These are phyloP conservation scores for Ambrosia artemisiifolia DNA, from an alignment of 129 eudicot species.

Conservation along the genomic window DNA sequence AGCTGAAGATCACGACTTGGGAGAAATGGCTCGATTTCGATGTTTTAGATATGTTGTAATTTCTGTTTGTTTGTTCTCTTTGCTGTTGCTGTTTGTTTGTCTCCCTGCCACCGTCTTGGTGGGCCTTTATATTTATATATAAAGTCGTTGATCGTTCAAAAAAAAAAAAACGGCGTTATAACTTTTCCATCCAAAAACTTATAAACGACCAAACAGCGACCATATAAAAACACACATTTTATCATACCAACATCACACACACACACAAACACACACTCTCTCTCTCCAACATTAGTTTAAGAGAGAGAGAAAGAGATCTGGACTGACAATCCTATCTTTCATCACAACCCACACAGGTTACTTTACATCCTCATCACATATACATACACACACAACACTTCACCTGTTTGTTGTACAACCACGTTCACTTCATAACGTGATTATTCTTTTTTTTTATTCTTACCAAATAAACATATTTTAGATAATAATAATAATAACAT, in stretches of 20 bases:
- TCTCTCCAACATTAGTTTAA: slow-evolving; percentile 7
- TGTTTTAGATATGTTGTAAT: no score
- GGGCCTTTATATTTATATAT: no score
- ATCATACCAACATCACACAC: slow-evolving; percentile 24
- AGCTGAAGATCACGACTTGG: no score
- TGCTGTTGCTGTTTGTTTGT: no score
- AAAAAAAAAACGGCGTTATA: slow-evolving; percentile 28
- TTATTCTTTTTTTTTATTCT: no score
- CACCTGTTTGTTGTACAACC: not conserved
- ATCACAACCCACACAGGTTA: slow-evolving; percentile 18
- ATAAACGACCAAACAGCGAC: slow-evolving; percentile 22
- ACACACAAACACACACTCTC: not conserved
- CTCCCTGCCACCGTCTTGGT: no score
- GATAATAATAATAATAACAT: no score
- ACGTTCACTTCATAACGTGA: not conserved
- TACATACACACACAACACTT: slow-evolving; percentile 22
- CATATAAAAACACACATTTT: slow-evolving; percentile 31
- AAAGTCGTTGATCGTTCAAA: no score
- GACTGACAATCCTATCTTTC: slow-evolving; percentile 47
- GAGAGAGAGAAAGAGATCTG: slow-evolving; percentile 36
- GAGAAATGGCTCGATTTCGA: no score
- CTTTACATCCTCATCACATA: slow-evolving; percentile 30
- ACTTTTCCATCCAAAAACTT: slow-evolving; percentile 27
- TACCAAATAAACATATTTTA: no score
- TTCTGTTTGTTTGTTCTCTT: no score